phyloP scores from a whole-genome alignment of 257 asterid species.

The Salvia hispanica region DNA sequence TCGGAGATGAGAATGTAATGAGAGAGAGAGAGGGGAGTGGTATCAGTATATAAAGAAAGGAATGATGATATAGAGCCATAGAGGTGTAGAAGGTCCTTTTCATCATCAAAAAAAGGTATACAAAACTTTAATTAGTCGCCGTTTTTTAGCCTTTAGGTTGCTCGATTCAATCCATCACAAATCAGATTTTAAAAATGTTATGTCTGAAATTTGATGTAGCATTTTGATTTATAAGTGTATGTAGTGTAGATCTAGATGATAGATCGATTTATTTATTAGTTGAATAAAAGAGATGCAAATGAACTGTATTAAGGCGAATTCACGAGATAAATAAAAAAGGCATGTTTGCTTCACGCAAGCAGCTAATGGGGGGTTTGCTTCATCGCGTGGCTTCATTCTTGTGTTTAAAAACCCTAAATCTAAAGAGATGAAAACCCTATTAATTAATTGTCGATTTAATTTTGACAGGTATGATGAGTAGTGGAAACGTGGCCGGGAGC shows the following conservation, averaged over 20 bases:
- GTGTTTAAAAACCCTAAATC: conserved; percentile 37
- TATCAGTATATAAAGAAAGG: not conserved
- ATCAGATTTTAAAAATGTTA: too few species aligned
- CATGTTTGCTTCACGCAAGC: conserved; percentile 99
- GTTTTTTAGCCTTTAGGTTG: conserved; percentile 35
- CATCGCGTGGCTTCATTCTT: conserved; percentile 93
- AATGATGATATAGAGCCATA: not conserved
- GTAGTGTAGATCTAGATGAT: too few species aligned
- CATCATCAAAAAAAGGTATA: not conserved
- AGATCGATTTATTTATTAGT: too few species aligned
- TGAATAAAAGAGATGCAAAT: conserved; percentile 13
- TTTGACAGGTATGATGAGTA: conserved; percentile 39
- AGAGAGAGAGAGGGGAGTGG: too few species aligned
- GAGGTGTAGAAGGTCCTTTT: conserved; percentile 36
- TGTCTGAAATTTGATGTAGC: too few species aligned
- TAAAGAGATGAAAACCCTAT: conserved; percentile 25
- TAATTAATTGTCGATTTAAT: too few species aligned
- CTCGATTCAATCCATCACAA: too few species aligned
- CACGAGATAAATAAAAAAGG: conserved; percentile 75
- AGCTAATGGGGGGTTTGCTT: conserved; percentile 83
- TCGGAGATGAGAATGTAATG: not conserved
- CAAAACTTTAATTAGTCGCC: too few species aligned
- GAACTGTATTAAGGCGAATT: conserved; percentile 54
- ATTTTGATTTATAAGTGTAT: too few species aligned
- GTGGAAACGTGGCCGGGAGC: conserved; percentile 38